Base-by-base conservation (phyloP, 345 rosid genomes). In the Stellera chamaejasme region DNA sequence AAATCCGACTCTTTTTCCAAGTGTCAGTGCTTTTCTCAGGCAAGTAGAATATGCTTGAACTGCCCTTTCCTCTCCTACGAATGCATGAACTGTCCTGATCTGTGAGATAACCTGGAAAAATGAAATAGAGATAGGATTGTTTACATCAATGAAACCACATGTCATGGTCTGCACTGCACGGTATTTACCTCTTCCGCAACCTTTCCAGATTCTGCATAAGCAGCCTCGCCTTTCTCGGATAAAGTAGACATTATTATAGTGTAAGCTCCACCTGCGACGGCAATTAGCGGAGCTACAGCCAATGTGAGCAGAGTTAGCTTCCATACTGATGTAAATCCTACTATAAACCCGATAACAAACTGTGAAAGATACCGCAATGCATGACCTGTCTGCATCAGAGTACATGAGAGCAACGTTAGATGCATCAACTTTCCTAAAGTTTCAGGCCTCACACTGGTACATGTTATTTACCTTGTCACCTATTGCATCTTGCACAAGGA, bases 401-500 rank as follows among this genome's bases (percentile, higher is more conserved):
- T 39, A 55, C 51, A 59, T 8, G 15, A 44, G 26, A 65, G 50
- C 14, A 41, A 23, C 14, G 19, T 50, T 47, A 58, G 43, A 12
- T 45, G 50, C n/a, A 59, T 52, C 59, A 39, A 56, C 12, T n/a
- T 45, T 48, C 14, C 4, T 36, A 44, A 60, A 44, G 8, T 51
- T 43, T 45, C 32, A 12, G 19, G n/a, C 27, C n/a, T 48, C 42
- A 32, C 52, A 28, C 44, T 39, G 54, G 50, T 10, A 55, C 49
- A 46, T 11, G 1, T 62, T 14, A n/a, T 13, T 7, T 73, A 90
- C 96, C 84, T 90, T 87, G 67, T 90, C 94, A 41, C 96, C 91
- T 13, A 90, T 84, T 7, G 88, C 96, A 69, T 90, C 97, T 69
- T 90, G 96, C 43, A 90, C 83, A 47, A 87, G 78, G 61, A 90